Evolutionary conservation across 2,329 filamentous ascomycete species (phyloP), one percentile per base, ranked within the genome.

Genomic region (Hypomyces perniciosus): DNA sequence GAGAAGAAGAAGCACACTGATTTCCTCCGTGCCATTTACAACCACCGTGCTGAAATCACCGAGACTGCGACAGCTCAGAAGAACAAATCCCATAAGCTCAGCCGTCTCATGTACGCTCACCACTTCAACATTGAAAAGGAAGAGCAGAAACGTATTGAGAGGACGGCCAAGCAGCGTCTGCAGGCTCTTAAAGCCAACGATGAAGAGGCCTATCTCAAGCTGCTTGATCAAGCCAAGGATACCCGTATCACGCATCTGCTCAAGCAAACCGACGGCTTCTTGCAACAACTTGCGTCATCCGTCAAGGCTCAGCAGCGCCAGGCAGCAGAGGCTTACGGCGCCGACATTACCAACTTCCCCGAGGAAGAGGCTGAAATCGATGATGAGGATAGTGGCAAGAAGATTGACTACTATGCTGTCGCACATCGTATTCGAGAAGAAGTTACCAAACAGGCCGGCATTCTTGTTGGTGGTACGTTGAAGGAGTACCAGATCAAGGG

Each of bases 401-500:
- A 96, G 79, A 90, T 97, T 52, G 95, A 99, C 68, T 99, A 99
- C 81, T 99, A 99, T 64, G 90, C 93, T 58, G 93, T 99, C 59
- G 93, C 93, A 50, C 93, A 99, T 78, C 88, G 90, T 57, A 81
- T 96, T 73, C 91, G 93, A 68, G 93, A 99, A 74, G 89, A 95
- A 57, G 86, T 99, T 60, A 86, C 81, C 1, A 77, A 78, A 54
- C 93, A 99, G 65, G 89, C 93, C 6, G 71, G 72, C 48, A 95
- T 95, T 40, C 79, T 99, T 54, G 90, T 97, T 56, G 93, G 93
- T 66, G 93, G 93, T 65, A 88, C 77, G 8, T 77, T 99, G 59
- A 99, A 99, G 70, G 93, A 99, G 68, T 99, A 99, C 71, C 93
- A 99, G 72, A 60, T 99, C 71, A 97, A 96, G 83, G 93, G 93